Percentiles rank a stretch among this genome's conserved stretches.
Evolutionary conservation across 345 rosid genomes (phyloP).

Genomic region (Rubroshorea leprosula): DNA sequence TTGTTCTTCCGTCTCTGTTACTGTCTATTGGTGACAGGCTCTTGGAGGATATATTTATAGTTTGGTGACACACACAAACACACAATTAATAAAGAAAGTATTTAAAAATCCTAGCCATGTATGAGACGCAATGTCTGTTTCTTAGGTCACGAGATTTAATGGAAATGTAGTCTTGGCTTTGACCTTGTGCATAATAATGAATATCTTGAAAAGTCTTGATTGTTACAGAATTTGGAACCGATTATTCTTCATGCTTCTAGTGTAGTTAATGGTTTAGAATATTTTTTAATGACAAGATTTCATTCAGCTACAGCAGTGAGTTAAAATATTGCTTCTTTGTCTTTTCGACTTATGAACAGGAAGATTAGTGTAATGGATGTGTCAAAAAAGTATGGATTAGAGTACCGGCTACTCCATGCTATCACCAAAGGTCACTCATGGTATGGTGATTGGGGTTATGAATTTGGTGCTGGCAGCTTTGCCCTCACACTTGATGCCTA

Average conservation of each 20-base stretch:
- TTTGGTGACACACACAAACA: background rate
- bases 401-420: conserved; percentile 60
- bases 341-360: conserved; percentile 27
- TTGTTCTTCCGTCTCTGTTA: background rate
- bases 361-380: conserved; percentile 75
- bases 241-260: background rate
- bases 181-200: background rate
- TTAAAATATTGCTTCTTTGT: conserved; percentile 2
- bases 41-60: background rate
- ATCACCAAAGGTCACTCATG: conserved; percentile 49
- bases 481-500: conserved; percentile 47
- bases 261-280: background rate
- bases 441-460: conserved; percentile 78
- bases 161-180: too few relatives aligned
- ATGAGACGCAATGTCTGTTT: background rate
- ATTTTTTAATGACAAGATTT: background rate
- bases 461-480: conserved; percentile 64
- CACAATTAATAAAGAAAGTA: too few relatives aligned
- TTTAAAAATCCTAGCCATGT: background rate
- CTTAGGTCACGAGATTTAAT: background rate
- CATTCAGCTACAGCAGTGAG: background rate
- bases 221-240: background rate
- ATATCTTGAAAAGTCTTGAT: background rate
- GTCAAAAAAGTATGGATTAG: conserved; percentile 56
- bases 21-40: background rate